Percentiles rank a stretch among this genome's conserved stretches.
phyloP scores from a whole-genome alignment of 805 yeast species.

The Teunomyces kruisii region DNA sequence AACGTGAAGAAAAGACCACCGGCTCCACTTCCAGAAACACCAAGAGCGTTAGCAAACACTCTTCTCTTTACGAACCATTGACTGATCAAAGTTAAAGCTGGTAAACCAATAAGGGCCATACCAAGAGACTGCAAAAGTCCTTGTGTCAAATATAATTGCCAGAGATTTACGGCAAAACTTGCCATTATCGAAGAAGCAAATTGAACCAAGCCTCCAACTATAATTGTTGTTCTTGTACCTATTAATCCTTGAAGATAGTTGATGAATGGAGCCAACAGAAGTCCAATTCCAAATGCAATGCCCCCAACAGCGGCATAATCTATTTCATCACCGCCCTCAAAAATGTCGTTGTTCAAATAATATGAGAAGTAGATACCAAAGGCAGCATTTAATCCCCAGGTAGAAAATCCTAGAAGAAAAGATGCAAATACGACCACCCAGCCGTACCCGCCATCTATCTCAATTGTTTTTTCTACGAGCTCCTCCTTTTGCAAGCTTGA shows the following conservation, averaged over 20 bases:
- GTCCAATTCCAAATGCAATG: slow-evolving; percentile 56
- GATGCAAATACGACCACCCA: slow-evolving; percentile 61
- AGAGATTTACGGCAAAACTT: slow-evolving; percentile 53
- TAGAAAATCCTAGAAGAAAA: slow-evolving; percentile 50
- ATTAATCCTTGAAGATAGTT: slow-evolving; percentile 45
- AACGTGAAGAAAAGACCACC: slow-evolving; percentile 53
- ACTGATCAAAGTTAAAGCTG: slow-evolving; percentile 60
- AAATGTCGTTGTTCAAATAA: slow-evolving; percentile 51
- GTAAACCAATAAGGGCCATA: slow-evolving; percentile 55
- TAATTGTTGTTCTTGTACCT: slow-evolving; percentile 41
- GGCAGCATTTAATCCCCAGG: slow-evolving; percentile 76
- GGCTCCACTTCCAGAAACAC: slow-evolving; percentile 51
- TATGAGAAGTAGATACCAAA: slow-evolving; percentile 63
- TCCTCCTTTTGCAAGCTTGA: neutral
- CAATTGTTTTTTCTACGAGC: neutral
- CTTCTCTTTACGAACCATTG: slow-evolving; percentile 70
- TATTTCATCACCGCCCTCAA: slow-evolving; percentile 53
- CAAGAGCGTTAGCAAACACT: slow-evolving; percentile 50
- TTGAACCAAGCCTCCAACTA: slow-evolving; percentile 50
- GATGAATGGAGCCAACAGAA: slow-evolving; percentile 51
- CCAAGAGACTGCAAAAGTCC: slow-evolving; percentile 64
- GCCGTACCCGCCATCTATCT: slow-evolving; percentile 62
- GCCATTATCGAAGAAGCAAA: slow-evolving; percentile 60
- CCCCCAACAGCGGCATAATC: slow-evolving; percentile 74
- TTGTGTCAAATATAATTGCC: slow-evolving; percentile 70